Percentiles rank a stretch among this genome's conserved stretches.
phyloP scores from a whole-genome alignment of 768 basidiomycete genomes.

The Lactifluus hygrophoroides region DNA sequence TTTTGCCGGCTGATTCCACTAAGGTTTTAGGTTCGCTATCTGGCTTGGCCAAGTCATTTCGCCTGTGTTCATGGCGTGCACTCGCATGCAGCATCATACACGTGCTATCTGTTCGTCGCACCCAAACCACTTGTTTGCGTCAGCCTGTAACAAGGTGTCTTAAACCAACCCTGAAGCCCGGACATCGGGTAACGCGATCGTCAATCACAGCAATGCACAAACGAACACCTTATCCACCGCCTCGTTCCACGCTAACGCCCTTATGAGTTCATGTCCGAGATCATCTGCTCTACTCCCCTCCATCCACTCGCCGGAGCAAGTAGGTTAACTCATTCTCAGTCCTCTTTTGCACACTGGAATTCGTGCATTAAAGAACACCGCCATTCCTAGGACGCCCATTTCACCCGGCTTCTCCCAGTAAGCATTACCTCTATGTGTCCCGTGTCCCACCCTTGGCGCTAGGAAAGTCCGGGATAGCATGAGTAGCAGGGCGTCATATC shows the following conservation, averaged over 20 bases:
- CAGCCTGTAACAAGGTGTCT: not conserved
- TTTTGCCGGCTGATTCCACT: too few relatives aligned
- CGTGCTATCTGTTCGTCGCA: not conserved
- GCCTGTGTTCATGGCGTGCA: not conserved
- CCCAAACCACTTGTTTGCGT: not conserved
- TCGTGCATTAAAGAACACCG: not conserved
- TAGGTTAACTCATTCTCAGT: not conserved
- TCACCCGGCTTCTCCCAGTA: not conserved
- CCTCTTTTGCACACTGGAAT: not conserved
- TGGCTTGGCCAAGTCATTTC: not conserved
- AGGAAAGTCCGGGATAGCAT: not conserved
- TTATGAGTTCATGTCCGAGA: slow-evolving; percentile 14
- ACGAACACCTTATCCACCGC: not conserved
- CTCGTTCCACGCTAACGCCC: slow-evolving; percentile 4
- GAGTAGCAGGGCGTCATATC: not conserved
- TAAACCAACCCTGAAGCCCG: not conserved
- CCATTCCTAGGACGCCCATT: slow-evolving; percentile 1
- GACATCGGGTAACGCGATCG: not conserved
- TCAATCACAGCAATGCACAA: not conserved
- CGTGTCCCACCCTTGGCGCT: not conserved
- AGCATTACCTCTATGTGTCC: not conserved
- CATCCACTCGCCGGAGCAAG: not conserved
- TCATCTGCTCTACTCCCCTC: not conserved
- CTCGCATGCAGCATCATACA: not conserved
- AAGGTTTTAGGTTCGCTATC: not conserved